Conservation (phyloP, 306 rosid genomes). For the Hippophae gyantsensis region DNA sequence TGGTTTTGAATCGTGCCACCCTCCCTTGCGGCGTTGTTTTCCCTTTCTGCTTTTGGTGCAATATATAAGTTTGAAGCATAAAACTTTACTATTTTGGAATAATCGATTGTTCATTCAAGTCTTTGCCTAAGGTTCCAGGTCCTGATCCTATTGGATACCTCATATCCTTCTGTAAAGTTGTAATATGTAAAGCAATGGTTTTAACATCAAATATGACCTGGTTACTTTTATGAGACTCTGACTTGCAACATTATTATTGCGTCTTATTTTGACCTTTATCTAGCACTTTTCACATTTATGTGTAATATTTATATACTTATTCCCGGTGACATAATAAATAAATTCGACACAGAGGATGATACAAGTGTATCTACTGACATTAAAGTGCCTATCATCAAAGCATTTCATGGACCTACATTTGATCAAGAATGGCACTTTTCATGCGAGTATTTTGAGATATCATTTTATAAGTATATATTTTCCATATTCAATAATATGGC, state of each 20-base stretch:
- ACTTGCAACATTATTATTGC: not conserved
- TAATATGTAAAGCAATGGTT: not conserved
- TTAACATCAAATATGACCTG: not conserved
- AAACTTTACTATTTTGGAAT: too few relatives aligned
- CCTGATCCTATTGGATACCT: too few relatives aligned
- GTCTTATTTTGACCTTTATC: not conserved
- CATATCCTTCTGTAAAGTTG: not conserved
- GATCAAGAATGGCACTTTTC: slow-evolving; percentile 81
- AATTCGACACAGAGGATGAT: slow-evolving; percentile 76
- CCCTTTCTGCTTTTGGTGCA: not conserved
- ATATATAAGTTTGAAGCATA: not conserved
- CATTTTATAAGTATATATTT: too few relatives aligned
- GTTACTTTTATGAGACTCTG: not conserved
- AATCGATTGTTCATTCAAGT: too few relatives aligned
- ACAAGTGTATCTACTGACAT: slow-evolving; percentile 64
- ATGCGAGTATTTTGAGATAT: slow-evolving; percentile 42
- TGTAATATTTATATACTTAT: not conserved
- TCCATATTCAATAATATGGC: too few relatives aligned
- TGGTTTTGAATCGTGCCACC: too few relatives aligned
- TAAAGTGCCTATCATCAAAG: slow-evolving; percentile 79
- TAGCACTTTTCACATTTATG: not conserved
- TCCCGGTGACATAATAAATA: slow-evolving; percentile 8
- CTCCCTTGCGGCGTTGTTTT: too few relatives aligned
- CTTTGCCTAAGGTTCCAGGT: too few relatives aligned
- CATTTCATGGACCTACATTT: slow-evolving; percentile 64